Base-by-base conservation (phyloP, 2,329 filamentous ascomycete genomes). In the Apiospora hydei region DNA sequence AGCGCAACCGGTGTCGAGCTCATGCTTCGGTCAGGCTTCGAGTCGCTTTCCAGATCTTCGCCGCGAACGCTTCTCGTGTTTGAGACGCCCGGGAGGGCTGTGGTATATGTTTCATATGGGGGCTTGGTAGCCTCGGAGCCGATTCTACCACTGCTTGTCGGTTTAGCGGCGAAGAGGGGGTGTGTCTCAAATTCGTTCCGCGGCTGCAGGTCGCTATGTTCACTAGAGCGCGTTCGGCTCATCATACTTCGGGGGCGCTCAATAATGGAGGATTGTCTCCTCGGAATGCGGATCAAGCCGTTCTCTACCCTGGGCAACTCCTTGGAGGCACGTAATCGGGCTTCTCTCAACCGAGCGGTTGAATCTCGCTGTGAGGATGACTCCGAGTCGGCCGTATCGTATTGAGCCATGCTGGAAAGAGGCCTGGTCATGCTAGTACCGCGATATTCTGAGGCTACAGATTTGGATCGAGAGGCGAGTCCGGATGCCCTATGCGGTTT, bases 121-220 rank as follows among this genome's bases (percentile, higher is more conserved):
- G 18, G 3, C 18, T 41, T 64, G 30, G 34, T 64, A 6, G 18
- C 38, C 3, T 41, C 57, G 57, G 34, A n/a, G 34, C 57, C 57
- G 18, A 11, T n/a, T 41, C 38, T 34, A 24, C 57, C 57, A 3
- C 21, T 41, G 30, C 10, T 11, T n/a, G 34, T 14, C 1, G 34
- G 8, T 5, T 41, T 64, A 11, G 57, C 8, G 5, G 41, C 21
- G 18, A 34, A 10, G 18, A 11, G n/a, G 18, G 57, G 57, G 10
- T n/a, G 34, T 64, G 57, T 64, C 57, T 64, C 57, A 64, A n/a
- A 41, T 14, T 64, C 57, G 57, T 64, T 64, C 57, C 57, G 57
- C 34, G 34, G 57, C 30, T 64, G 34, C 57, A 64, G 57, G 10
- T 64, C 57, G 57, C 34, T 11, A 14, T 64, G 4, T 13, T 64